Base-by-base conservation (phyloP, 495 filamentous ascomycete genomes). In the Barbatosphaeria neglecta region DNA sequence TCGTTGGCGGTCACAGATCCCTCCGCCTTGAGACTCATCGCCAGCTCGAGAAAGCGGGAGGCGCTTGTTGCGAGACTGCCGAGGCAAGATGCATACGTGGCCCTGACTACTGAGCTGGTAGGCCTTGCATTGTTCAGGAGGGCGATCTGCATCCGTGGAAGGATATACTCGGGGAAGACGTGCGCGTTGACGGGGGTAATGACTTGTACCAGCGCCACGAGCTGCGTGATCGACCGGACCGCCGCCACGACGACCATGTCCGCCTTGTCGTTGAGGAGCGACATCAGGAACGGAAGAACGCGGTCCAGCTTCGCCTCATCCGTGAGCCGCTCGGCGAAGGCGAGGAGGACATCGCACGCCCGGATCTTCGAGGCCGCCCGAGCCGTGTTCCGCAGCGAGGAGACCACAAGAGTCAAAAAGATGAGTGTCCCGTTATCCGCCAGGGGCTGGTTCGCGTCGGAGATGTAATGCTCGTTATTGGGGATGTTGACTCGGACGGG, bases 301-400 rank as follows among this genome's bases (percentile, higher is more conserved):
- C 93, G 82, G 63, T 99, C 93, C 44, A 99, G 73, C 57, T 97
- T 99, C 10, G 90, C 90, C 57, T 99, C 93, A 60, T 99, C 93
- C 0, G 92, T 92, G 28, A 95, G 61, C 41, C 84, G 77, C 63
- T 97, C 89, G 6, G 88, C 82, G 62, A 97, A 96, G 15, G 90
- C 92, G 17, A 99, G 67, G 53, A 99, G 74, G 39, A 97, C 75
- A 61, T 99, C 93, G 57, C 90, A 96, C 4, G 88, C 92, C 56
- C 88, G 82, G 49, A 96, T 72, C 53, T 86, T 83, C 31, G 90
- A 81, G n/a, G 84, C 82, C 18, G 90, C 78, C 54, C 88, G 83
- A 6, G 87, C 82, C 2, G 92, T 95, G 50, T 87, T 94, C 50
- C 93, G 80, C 47, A 99, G 55, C 17, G 86, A 94, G 7, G 90